Conservation (phyloP, 345 rosid species). For the Lenwebbia sp. region DNA sequence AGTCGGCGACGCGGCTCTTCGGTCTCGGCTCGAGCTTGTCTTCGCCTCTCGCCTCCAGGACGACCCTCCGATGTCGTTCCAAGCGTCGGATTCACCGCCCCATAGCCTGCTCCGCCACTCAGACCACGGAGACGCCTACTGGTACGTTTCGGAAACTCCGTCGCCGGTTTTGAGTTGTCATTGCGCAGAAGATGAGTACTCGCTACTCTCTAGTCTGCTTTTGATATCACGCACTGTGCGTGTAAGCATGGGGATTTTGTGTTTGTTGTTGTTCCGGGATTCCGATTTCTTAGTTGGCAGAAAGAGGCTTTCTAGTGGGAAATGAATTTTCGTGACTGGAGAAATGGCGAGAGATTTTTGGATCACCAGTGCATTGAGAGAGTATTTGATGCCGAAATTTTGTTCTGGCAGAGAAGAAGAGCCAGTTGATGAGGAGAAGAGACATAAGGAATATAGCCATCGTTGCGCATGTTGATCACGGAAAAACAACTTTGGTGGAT, state of each 20-base stretch:
- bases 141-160: conserved; percentile 23
- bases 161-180: neutral
- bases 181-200: neutral
- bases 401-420: conserved; percentile 45
- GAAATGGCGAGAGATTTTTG: neutral
- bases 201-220: neutral
- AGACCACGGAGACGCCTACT: conserved; percentile 34
- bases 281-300: neutral
- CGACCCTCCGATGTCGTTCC: conserved; percentile 31
- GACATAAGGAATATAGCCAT: conserved; percentile 90
- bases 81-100: conserved; percentile 16
- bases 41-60: conserved; percentile 13
- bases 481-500: conserved; percentile 95
- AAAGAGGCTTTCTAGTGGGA: neutral
- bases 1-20: conserved; percentile 22
- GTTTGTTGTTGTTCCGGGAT: neutral
- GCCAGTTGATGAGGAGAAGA: conserved; percentile 57
- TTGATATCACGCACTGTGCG: neutral
- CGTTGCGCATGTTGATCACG: conserved; percentile 97
- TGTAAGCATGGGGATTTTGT: neutral
- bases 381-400: neutral
- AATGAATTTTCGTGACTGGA: neutral
- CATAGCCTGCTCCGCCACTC: conserved; percentile 60
- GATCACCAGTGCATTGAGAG: neutral
- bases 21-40: conserved; percentile 26